Evolutionary conservation across 441 rosid species (phyloP), one percentile per base, ranked within the genome.

Genomic region (Arabidopsis lyrata): DNA sequence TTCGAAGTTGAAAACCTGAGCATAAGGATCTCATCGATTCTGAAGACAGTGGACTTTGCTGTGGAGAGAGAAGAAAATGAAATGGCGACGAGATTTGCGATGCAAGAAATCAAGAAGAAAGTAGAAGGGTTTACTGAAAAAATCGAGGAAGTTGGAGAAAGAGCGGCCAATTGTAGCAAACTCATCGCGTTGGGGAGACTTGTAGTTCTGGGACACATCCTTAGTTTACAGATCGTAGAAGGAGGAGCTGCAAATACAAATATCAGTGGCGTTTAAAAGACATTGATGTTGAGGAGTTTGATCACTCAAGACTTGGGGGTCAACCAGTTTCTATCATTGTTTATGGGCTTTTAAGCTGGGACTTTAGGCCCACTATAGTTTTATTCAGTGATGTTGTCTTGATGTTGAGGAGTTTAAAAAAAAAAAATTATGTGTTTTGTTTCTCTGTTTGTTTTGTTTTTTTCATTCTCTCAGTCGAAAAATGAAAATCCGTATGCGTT

Each of bases 61-160:
- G 36, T 54, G 52, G 53, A 69, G 18, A 60, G 56, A 52, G 60
- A 36, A 54, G 79, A 69, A 53, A 59, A 83, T 10, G 74, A 68
- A 11, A 8, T 3, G 27, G 75, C 50, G 10, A 63, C 36, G 29
- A 59, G 62, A 18, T 13, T 27, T 68, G 69, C 68, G 34, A 68
- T 76, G 65, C 36, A 55, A 36, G 59, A 68, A 8, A 68, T 75
- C 5, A 62, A 18, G 52, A 47, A 61, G 42, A 45, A 68, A 11
- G 44, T 68, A 3, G 70, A 76, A 5, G 70, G 10, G n/a, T 56
- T 69, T 11, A 47, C 75, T n/a, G 47, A 54, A 16, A 45, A 36
- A 10, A 29, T 76, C 0, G 44, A 47, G 38, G 13, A 55, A 18
- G 75, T 76, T 27, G 75, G 79, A 7, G 65, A 69, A 55, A 32